phyloP scores from a whole-genome alignment of 306 rosid species.

The Abrus pulchellus region DNA sequence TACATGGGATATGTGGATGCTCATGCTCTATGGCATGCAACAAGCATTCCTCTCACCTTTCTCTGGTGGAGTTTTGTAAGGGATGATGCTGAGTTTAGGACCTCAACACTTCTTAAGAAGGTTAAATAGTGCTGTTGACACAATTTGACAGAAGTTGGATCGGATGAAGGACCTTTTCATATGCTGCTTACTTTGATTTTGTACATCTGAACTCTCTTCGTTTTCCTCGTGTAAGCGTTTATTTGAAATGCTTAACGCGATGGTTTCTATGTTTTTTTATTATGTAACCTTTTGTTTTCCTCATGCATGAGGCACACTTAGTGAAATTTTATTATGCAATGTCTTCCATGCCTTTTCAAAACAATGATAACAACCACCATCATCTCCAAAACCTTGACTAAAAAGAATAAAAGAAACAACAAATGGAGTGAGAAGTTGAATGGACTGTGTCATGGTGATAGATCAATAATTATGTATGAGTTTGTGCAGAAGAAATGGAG shows the following conservation, averaged over 20 bases:
- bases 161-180: slow-evolving; percentile 47
- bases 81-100: slow-evolving; percentile 89
- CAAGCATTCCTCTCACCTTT: slow-evolving; percentile 79
- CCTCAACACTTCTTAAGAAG: slow-evolving; percentile 73
- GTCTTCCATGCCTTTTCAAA: neutral
- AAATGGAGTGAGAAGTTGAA: neutral
- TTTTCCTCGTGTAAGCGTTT: slow-evolving; percentile 68
- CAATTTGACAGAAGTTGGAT: slow-evolving; percentile 50
- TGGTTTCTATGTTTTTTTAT: slow-evolving; percentile 54
- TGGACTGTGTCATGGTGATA: neutral
- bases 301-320: slow-evolving; percentile 52
- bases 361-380: neutral
- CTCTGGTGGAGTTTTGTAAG: slow-evolving; percentile 94
- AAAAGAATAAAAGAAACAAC: too few species aligned
- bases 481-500: too few species aligned
- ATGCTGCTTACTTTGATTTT: slow-evolving; percentile 52
- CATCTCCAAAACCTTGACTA: neutral
- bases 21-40: slow-evolving; percentile 83
- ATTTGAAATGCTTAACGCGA: slow-evolving; percentile 59
- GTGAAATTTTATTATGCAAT: slow-evolving; percentile 49
- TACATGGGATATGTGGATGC: slow-evolving; percentile 88
- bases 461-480: too few species aligned
- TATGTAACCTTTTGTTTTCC: slow-evolving; percentile 62
- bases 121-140: slow-evolving; percentile 58
- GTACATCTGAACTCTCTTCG: slow-evolving; percentile 51